Base-by-base conservation (phyloP, 352 stramenopile genomes). In the Phytopythium litorale region DNA sequence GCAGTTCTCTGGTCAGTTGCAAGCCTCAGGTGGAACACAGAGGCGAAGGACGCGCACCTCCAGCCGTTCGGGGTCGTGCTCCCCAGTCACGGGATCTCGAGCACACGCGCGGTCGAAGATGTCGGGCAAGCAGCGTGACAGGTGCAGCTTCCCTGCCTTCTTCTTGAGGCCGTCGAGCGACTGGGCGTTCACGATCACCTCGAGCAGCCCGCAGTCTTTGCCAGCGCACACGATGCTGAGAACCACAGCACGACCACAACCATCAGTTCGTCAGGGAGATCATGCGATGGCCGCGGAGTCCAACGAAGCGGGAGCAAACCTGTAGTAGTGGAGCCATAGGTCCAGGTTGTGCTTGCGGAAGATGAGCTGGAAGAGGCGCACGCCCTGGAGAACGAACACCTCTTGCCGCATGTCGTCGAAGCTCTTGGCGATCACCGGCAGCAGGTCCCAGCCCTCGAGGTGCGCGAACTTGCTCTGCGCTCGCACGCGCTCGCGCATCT, bases 341-440 rank as follows among this genome's bases (percentile, higher is more conserved):
- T 96, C 77, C 9, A 88, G 61, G 18, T 87, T 75, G 48, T 96
- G 87, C 61, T 96, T 94, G 60, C 92, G 76, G 64, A 98, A 99
- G 70, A 97, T 97, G 56, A 98, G 82, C 42, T 94, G 76, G 60
- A 94, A 98, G 35, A 98, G 70, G 46, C 93, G 84, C 46, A 99
- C 95, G 0, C 98, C 79, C 73, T 98, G 93, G 67, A 98, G 86
- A 9, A 97, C 87, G 74, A 98, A 98, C 9, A 97, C 92, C 66
- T 99, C 96, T 73, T 99, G 96, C 7, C 96, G 79, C 72, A 99
- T 87, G 73, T 99, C 96, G 70, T 99, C 97, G 62, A 98, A 98
- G 23, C 91, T 98, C 73, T 99, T 99, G 4, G 98, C 92, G 71
- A 99, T 98, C 35, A 98, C 88, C 18, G 85, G 83, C 56, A 87